Base-by-base conservation (phyloP, 306 rosid species). In the Dryas octopetala region DNA sequence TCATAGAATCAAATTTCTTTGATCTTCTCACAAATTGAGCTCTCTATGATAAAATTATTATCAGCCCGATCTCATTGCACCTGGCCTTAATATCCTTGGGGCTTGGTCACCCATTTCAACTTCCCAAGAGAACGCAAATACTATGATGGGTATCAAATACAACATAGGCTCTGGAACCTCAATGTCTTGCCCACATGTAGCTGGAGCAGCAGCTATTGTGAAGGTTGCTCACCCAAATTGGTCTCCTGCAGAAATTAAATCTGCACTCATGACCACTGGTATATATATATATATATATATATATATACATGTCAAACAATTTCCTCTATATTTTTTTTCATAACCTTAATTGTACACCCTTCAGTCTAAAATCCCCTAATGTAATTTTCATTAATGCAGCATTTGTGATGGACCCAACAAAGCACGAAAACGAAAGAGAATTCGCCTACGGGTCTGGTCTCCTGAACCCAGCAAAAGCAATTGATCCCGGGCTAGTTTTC, bases 221-320 rank as follows among this genome's bases (percentile, higher is more conserved):
- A 80, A 83, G 78, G 73, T 82, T 49, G 43, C 60, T 47, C 77
- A 78, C 41, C 89, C 83, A 10, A 46, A 0, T 0, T 81, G 85
- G 88, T 79, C 86, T 66, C 79, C 84, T 13, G 76, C 80, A 3
- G 85, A 85, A 6, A 82, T 87, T 14, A 82, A 77, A 38, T 84
- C 88, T 5, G 82, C 85, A 64, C 84, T 82, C 38, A 77, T 51
- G 80, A 82, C 82, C 43, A n/a, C n/a, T n/a, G n/a, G n/a, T n/a
- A n/a, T n/a, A n/a, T n/a, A n/a, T n/a, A n/a, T n/a, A n/a, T n/a
- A 82, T 83, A 79, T 71, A 69, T 28, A 28, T 28, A 69, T 28
- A 28, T 28, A 28, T 28, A 28, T 28, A 28, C 38, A 28, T 43
- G 17, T 51, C 7, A 57, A 14, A 14, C 12, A 9, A 32, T 58